Evolutionary conservation across 2,329 filamentous ascomycete genomes (phyloP).

Genomic region (Cladosporium velox): DNA sequence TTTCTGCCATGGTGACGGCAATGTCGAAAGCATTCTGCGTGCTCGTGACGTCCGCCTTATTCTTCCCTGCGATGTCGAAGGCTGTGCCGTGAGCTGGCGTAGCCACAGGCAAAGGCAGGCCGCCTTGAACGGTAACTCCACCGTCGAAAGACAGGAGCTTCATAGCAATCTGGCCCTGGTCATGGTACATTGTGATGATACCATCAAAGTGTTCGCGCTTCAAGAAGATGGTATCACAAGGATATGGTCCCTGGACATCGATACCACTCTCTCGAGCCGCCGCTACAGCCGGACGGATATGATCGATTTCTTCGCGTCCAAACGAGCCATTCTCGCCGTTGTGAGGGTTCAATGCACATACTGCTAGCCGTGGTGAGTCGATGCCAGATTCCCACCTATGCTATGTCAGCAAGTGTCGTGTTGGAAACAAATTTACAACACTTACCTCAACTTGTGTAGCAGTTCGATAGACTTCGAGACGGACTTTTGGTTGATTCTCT

Average conservation of each 20-base stretch:
- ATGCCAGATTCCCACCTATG: conserved; percentile 23
- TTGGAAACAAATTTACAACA: too few relatives aligned
- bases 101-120: conserved; percentile 22
- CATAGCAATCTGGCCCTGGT: conserved; percentile 25
- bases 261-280: conserved; percentile 21
- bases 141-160: conserved; percentile 24
- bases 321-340: conserved; percentile 25
- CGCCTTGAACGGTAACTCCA: conserved; percentile 25
- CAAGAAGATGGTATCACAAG: conserved; percentile 25
- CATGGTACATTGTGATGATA: conserved; percentile 26
- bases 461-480: conserved; percentile 23
- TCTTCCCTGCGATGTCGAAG: conserved; percentile 25
- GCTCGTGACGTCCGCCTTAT: conserved; percentile 21
- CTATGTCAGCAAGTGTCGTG: neutral
- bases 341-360: conserved; percentile 26
- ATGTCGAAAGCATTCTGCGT: conserved; percentile 25
- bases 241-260: conserved; percentile 23
- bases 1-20: conserved; percentile 23
- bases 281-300: conserved; percentile 22
- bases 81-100: conserved; percentile 25
- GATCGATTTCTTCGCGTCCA: conserved; percentile 24
- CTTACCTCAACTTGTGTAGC: conserved; percentile 21
- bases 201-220: conserved; percentile 23
- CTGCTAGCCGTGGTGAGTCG: conserved; percentile 21
- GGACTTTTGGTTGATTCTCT: conserved; percentile 15